A percentile compares a stretch with the other conserved stretches of the same genome.
Evolutionary conservation across 2,329 filamentous ascomycete genomes (phyloP).

Genomic region (Graphiopsis chlorocephala): DNA sequence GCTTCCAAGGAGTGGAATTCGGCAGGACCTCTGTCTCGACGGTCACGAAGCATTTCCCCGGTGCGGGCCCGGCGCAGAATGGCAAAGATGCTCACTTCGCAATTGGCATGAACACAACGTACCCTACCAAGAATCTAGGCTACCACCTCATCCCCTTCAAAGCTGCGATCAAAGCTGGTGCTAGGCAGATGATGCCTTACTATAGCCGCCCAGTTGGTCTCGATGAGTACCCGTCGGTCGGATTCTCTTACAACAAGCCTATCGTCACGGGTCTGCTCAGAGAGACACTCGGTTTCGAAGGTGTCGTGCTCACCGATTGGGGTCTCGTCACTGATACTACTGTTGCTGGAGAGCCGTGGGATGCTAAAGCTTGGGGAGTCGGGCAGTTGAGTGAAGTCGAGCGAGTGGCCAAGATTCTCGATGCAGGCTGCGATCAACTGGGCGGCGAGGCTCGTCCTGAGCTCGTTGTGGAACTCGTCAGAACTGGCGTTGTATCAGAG

Average conservation of each 20-base stretch:
- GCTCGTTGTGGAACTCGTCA: background rate
- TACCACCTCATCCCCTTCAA: conserved; percentile 53
- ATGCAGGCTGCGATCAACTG: conserved; percentile 54
- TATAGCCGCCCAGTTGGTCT: conserved; percentile 48
- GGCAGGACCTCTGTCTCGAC: conserved; percentile 47
- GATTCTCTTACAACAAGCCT: conserved; percentile 52
- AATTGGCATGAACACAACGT: conserved; percentile 52
- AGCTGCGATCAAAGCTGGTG: conserved; percentile 49
- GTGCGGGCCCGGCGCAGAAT: conserved; percentile 48
- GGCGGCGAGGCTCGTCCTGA: conserved; percentile 51
- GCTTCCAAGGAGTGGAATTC: conserved; percentile 47
- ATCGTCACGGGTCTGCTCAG: conserved; percentile 67
- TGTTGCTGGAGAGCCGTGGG: conserved; percentile 45
- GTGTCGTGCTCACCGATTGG: conserved; percentile 66
- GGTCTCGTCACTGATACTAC: conserved; percentile 49
- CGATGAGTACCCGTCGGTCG: conserved; percentile 47
- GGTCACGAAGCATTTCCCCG: conserved; percentile 55
- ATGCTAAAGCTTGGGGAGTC: conserved; percentile 51
- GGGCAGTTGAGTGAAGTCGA: conserved; percentile 46
- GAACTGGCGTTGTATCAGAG: conserved; percentile 32
- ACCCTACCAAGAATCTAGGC: conserved; percentile 51
- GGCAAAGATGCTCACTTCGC: conserved; percentile 54
- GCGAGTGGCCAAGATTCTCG: conserved; percentile 43
- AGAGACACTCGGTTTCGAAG: conserved; percentile 69
- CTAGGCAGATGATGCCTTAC: conserved; percentile 53